Conservation (phyloP, 495 filamentous ascomycete genomes). For the Mytilinidion resinicola region DNA sequence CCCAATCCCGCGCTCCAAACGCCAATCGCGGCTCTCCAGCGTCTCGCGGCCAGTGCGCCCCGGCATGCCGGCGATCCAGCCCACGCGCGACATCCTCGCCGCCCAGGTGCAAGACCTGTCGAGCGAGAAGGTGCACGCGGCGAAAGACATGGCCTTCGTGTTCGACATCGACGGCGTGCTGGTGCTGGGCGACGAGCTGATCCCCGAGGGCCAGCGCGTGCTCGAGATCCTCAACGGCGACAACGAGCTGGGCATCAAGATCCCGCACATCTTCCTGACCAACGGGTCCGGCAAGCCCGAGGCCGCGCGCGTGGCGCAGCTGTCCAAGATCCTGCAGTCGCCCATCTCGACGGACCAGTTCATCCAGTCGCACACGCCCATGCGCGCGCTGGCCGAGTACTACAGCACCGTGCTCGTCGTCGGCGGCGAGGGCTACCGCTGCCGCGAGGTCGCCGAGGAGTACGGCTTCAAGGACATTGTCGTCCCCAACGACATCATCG, state of each 20-base stretch:
- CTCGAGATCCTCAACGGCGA: constrained; percentile 62
- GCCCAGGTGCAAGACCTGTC: constrained; percentile 67
- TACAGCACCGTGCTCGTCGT: constrained; percentile 61
- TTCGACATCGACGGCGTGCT: constrained; percentile 65
- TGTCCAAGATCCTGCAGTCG: constrained; percentile 51
- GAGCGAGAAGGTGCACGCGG: constrained; percentile 56
- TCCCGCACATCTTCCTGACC: constrained; percentile 64
- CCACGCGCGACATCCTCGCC: constrained; percentile 62
- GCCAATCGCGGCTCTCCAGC: constrained; percentile 59
- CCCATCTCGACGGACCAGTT: constrained; percentile 58
- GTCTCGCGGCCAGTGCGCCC: constrained; percentile 39
- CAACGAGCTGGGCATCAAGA: constrained; percentile 64
- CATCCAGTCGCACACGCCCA: constrained; percentile 62
- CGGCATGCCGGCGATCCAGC: constrained; percentile 45
- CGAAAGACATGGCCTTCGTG: constrained; percentile 62
- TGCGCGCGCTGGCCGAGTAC: constrained; percentile 60
- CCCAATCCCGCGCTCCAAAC: constrained; percentile 67
- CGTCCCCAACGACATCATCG: constrained; percentile 61
- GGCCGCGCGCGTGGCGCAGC: constrained; percentile 49
- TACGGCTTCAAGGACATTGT: constrained; percentile 63
- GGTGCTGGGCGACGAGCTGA: constrained; percentile 58
- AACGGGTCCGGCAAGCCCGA: constrained; percentile 63
- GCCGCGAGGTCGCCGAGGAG: constrained; percentile 58
- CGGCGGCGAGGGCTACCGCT: constrained; percentile 59
- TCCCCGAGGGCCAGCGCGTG: constrained; percentile 52